Base-by-base conservation (phyloP, 495 filamentous ascomycete species). In the Podospora fimiseda region DNA sequence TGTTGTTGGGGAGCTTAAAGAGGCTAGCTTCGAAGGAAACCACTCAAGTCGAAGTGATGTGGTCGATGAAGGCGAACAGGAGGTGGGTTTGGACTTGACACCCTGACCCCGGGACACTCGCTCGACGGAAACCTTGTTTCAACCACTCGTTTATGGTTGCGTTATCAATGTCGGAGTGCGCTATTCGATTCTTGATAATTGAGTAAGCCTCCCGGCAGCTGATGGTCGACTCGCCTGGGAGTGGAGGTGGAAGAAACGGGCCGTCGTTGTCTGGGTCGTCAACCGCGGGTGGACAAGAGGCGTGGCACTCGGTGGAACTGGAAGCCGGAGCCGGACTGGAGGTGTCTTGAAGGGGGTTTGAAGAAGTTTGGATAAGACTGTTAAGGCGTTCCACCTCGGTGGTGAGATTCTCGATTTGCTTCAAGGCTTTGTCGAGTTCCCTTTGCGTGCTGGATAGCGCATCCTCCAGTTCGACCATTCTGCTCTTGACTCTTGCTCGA, bases 21-120 rank as follows among this genome's bases (percentile, higher is more conserved):
- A n/a, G n/a, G n/a, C n/a, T n/a, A n/a, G n/a, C n/a, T n/a, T n/a
- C n/a, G n/a, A n/a, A n/a, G n/a, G n/a, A n/a, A n/a, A n/a, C n/a
- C n/a, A n/a, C n/a, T 57, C 33, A 54, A 20, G 3, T 27, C 9
- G 51, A 30, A 14, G 47, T 58, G 16, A 64, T 56, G 19, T 44
- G 60, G 19, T 66, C 60, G 5, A 63, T 58, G 24, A 63, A 59
- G 1, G 55, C 56, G 52, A 61, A 66, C 47, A 66, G 23, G 13
- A 63, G 21, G 24, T 63, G 63, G 3, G 63, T 66, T 36, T 66
- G 52, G 8, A 66, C 60, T 3, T 58, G 48, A 33, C 63, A 66
- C 9, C 63, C 63, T 1, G 47, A 37, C 0, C 56, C 63, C 0
- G 63, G 58, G 2, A 45, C 52, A 14, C 42, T 33, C 0, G 60